Evolutionary conservation across 2,329 filamentous ascomycete species (phyloP).

Genomic region (Aspergillus intermedius): DNA sequence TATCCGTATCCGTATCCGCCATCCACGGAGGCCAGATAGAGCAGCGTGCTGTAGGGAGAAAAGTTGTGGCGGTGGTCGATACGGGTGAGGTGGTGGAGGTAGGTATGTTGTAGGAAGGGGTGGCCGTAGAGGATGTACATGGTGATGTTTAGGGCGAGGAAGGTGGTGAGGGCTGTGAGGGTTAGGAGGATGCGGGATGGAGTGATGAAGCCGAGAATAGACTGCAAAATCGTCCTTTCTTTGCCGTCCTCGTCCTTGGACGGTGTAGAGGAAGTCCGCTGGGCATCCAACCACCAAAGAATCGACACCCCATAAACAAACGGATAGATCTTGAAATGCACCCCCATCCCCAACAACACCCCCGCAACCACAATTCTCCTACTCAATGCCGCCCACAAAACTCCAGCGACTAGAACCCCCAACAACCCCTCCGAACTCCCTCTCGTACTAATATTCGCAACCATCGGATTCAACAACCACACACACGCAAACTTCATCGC

Average conservation of each 20-base stretch:
- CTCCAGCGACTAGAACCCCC: conserved; percentile 71
- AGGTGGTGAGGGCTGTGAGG: conserved; percentile 63
- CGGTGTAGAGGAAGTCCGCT: conserved; percentile 9
- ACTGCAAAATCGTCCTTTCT: conserved; percentile 7
- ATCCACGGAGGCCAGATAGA: conserved; percentile 82
- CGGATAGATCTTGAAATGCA: conserved; percentile 98
- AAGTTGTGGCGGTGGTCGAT: conserved; percentile 98
- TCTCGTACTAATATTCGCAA: conserved; percentile 89
- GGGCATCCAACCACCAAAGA: conserved; percentile 37
- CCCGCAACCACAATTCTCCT: conserved; percentile 61
- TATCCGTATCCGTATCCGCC: conserved; percentile 42
- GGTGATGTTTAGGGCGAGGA: conserved; percentile 62
- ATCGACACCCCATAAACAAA: conserved; percentile 77
- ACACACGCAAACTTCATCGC: conserved; percentile 75
- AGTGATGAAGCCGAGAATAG: conserved; percentile 32
- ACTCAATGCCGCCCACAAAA: conserved; percentile 74
- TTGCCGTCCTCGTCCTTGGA: background rate
- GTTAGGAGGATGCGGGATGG: conserved; percentile 32
- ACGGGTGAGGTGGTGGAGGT: conserved; percentile 83
- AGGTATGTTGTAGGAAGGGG: conserved; percentile 83
- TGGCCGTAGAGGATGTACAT: conserved; percentile 77
- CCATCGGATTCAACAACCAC: conserved; percentile 97
- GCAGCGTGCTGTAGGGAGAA: conserved; percentile 85
- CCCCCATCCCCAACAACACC: conserved; percentile 68
- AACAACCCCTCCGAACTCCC: conserved; percentile 90